phyloP scores from a whole-genome alignment of 2,329 filamentous ascomycete species.

The Pseudonectria foliicola region DNA sequence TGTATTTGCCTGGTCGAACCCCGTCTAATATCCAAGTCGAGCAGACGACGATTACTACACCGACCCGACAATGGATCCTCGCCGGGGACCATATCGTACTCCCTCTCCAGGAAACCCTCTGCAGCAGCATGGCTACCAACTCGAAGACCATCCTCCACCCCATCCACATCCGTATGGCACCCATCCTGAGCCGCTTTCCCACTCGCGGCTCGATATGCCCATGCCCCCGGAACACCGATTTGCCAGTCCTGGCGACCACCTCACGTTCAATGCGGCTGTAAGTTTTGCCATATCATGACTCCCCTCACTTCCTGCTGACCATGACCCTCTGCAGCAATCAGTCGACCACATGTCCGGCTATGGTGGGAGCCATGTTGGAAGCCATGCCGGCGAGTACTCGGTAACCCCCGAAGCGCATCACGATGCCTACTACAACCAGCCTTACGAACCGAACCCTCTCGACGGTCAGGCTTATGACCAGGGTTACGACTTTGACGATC shows the following conservation, averaged over 20 bases:
- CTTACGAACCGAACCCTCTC: slow-evolving; percentile 64
- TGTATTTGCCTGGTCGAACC: background rate
- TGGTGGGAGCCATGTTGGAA: slow-evolving; percentile 35
- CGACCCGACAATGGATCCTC: slow-evolving; percentile 47
- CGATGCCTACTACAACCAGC: slow-evolving; percentile 77
- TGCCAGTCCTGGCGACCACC: slow-evolving; percentile 62
- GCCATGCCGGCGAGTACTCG: slow-evolving; percentile 59
- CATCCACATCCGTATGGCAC: slow-evolving; percentile 10
- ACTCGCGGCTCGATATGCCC: slow-evolving; percentile 25
- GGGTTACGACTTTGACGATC: slow-evolving; percentile 65
- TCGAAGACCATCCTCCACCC: slow-evolving; percentile 63
- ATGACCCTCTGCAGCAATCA: slow-evolving; percentile 36
- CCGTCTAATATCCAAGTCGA: slow-evolving; percentile 15
- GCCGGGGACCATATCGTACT: slow-evolving; percentile 44
- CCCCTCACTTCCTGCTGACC: slow-evolving; percentile 6
- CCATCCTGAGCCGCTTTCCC: slow-evolving; percentile 5
- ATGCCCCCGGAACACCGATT: slow-evolving; percentile 28
- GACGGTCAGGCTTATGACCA: slow-evolving; percentile 54
- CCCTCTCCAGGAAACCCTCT: slow-evolving; percentile 72
- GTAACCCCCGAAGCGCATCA: slow-evolving; percentile 80
- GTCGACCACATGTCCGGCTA: slow-evolving; percentile 43
- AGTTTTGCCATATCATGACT: slow-evolving; percentile 28
- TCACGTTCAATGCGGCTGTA: slow-evolving; percentile 80
- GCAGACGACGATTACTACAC: slow-evolving; percentile 55
- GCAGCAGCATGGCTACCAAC: slow-evolving; percentile 67